These are phyloP conservation scores for Fimicolochytrium jonesii DNA, from an alignment of 192 early-diverging fungal species.

Conservation along the genomic window DNA sequence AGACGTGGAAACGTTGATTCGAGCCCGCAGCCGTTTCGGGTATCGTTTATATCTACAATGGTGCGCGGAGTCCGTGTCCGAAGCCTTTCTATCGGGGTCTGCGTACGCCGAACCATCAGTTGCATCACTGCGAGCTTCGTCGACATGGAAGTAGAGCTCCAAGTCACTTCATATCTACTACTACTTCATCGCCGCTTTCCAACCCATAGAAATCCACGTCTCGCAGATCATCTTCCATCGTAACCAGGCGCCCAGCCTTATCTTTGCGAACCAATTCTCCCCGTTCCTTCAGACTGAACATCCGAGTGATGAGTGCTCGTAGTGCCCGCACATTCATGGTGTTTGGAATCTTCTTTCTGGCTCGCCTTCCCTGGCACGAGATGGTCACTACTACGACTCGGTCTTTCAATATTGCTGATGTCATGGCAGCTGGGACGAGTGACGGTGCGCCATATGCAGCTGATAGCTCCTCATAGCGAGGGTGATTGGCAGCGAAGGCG, in stretches of 20 bases:
- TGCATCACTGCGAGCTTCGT: too few relatives aligned
- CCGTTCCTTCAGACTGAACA: slow-evolving; percentile 6
- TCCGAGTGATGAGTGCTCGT: slow-evolving; percentile 11
- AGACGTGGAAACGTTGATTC: too few relatives aligned
- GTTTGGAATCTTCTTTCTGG: slow-evolving; percentile 24
- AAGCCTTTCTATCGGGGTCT: too few relatives aligned
- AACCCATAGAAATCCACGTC: slow-evolving; percentile 30
- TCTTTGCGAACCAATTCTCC: background rate
- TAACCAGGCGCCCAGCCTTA: background rate
- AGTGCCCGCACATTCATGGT: slow-evolving; percentile 30
- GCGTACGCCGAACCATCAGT: too few relatives aligned
- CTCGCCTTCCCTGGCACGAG: background rate
- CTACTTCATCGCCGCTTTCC: slow-evolving; percentile 12
- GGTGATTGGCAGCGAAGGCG: slow-evolving; percentile 22
- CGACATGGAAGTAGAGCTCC: too few relatives aligned
- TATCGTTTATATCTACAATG: too few relatives aligned
- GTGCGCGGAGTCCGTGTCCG: too few relatives aligned
- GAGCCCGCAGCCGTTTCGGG: too few relatives aligned
- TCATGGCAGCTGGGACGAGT: slow-evolving; percentile 24
- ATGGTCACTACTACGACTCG: slow-evolving; percentile 23
- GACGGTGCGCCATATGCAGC: slow-evolving; percentile 22
- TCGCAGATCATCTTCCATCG: slow-evolving; percentile 30
- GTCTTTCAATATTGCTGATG: slow-evolving; percentile 31
- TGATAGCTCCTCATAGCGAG: slow-evolving; percentile 27
- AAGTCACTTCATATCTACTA: slow-evolving; percentile 7